Conservation (phyloP, 2,329 filamentous ascomycete genomes). For the Botrytis aclada region DNA sequence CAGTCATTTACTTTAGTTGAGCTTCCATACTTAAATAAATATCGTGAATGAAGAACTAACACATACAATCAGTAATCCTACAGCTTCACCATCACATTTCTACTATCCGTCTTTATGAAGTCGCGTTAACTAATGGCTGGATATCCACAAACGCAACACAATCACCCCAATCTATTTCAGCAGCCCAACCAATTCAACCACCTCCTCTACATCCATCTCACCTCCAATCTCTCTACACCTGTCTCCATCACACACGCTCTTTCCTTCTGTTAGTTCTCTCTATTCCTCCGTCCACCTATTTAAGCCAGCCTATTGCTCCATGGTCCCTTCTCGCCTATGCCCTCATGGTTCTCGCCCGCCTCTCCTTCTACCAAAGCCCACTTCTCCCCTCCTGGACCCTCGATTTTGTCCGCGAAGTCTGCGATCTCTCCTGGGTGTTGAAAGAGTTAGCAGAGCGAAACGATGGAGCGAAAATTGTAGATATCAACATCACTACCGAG, state of each 20-base stretch:
- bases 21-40: not conserved
- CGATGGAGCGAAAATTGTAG: conserved; percentile 4
- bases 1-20: no score
- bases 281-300: not conserved
- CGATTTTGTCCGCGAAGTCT: conserved; percentile 5
- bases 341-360: conserved; percentile 6
- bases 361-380: conserved; percentile 7
- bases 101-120: conserved; percentile 15
- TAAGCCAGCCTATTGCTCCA: not conserved
- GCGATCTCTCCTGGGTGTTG: conserved; percentile 1
- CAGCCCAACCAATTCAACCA: not conserved
- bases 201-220: not conserved
- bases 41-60: not conserved
- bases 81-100: conserved; percentile 14
- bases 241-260: not conserved
- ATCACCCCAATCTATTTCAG: not conserved
- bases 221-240: conserved; percentile 5
- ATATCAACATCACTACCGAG: not conserved
- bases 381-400: not conserved
- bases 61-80: conserved; percentile 1
- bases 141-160: not conserved
- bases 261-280: not conserved
- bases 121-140: not conserved
- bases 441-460: not conserved
- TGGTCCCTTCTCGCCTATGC: conserved; percentile 5